Conservation (phyloP, 1,284 basidiomycete genomes). For the Fomitiporia mediterranea region DNA sequence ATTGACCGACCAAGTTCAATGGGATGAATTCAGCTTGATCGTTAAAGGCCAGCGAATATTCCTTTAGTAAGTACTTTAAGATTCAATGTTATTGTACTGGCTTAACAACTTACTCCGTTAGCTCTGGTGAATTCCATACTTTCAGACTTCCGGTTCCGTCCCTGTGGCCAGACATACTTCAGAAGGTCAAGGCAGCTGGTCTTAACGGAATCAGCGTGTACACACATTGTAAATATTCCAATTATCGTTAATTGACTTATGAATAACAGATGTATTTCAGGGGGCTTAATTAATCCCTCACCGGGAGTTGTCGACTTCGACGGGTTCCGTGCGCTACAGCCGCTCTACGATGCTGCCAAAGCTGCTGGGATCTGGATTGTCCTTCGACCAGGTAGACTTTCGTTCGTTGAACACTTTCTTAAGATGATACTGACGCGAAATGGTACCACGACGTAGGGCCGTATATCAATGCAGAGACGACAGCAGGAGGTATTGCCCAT, state of each 20-base stretch:
- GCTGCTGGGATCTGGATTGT: conserved; percentile 44
- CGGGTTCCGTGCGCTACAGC: conserved; percentile 64
- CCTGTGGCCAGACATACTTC: conserved; percentile 78
- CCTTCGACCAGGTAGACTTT: conserved; percentile 37
- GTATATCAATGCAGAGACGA: conserved; percentile 80
- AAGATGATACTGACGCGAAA: not conserved
- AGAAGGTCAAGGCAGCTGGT: conserved; percentile 80
- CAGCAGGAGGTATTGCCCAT: conserved; percentile 74
- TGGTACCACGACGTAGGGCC: conserved; percentile 27
- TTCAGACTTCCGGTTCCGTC: conserved; percentile 77
- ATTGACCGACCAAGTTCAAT: conserved; percentile 15
- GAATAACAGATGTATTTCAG: not conserved
- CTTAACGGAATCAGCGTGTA: conserved; percentile 74
- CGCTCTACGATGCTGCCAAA: conserved; percentile 46
- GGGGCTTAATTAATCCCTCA: conserved; percentile 68
- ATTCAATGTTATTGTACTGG: not conserved
- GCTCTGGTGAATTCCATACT: conserved; percentile 72
- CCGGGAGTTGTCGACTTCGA: conserved; percentile 70
- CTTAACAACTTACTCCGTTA: not conserved
- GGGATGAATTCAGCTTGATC: conserved; percentile 17
- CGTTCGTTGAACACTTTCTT: not conserved
- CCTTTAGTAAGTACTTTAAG: conserved; percentile 12
- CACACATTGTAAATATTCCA: conserved; percentile 42
- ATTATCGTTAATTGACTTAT: not conserved
- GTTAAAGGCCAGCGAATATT: conserved; percentile 20